phyloP scores from a whole-genome alignment of 768 basidiomycete species.

The Lactarius quietus region DNA sequence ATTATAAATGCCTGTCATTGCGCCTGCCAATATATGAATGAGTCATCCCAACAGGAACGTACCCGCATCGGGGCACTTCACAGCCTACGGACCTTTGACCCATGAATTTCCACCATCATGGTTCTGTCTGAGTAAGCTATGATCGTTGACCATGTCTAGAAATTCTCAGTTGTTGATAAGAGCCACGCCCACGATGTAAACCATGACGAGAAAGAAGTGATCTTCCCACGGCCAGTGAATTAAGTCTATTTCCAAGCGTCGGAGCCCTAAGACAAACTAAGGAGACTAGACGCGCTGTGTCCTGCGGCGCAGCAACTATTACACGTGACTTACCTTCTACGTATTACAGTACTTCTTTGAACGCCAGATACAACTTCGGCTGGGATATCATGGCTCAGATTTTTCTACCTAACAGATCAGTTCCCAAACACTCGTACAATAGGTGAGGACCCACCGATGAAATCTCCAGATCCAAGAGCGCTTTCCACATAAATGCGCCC shows the following conservation, averaged over 20 bases:
- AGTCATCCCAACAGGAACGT: background rate
- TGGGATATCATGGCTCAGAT: slow-evolving; percentile 58
- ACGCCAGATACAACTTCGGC: slow-evolving; percentile 50
- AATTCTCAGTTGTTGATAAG: background rate
- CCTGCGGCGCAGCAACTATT: background rate
- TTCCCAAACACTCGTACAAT: slow-evolving; percentile 1
- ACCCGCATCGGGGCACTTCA: background rate
- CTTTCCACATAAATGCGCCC: slow-evolving; percentile 81
- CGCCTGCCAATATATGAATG: background rate
- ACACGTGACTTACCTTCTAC: slow-evolving; percentile 9
- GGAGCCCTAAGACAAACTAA: too few relatives aligned
- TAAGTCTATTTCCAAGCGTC: background rate
- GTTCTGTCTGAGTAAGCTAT: too few relatives aligned
- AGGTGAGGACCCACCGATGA: slow-evolving; percentile 53
- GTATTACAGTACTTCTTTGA: slow-evolving; percentile 40
- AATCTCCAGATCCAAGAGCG: slow-evolving; percentile 62
- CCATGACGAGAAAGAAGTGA: background rate
- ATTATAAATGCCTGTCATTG: background rate
- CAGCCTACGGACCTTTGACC: background rate
- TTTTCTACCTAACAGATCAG: slow-evolving; percentile 31
- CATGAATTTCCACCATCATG: background rate
- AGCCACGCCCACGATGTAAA: background rate
- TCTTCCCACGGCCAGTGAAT: background rate
- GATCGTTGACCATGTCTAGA: background rate
- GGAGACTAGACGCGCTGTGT: too few relatives aligned